A percentile compares a stretch with the other conserved stretches of the same genome.
phyloP scores from a whole-genome alignment of 2,329 filamentous ascomycete species.

The Seiridium cupressi region DNA sequence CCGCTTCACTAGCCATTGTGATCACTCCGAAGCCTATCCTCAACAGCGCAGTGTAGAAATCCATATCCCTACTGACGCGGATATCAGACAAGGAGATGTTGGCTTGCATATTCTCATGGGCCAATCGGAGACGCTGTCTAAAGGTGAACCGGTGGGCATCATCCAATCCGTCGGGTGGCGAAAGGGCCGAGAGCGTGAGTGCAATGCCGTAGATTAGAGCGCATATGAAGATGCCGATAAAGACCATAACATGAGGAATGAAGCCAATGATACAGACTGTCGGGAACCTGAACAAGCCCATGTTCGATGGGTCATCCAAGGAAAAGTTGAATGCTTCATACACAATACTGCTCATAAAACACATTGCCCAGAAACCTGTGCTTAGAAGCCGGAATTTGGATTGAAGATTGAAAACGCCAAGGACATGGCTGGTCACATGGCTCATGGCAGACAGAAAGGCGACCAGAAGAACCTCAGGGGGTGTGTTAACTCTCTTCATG shows the following conservation, averaged over 20 bases:
- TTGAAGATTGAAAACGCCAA: constrained; percentile 80
- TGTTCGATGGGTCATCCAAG: constrained; percentile 55
- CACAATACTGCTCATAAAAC: constrained; percentile 83
- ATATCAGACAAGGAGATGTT: constrained; percentile 82
- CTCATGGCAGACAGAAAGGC: constrained; percentile 87
- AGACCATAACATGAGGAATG: constrained; percentile 86
- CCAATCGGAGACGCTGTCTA: constrained; percentile 62
- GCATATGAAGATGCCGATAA: constrained; percentile 76
- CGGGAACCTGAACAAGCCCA: constrained; percentile 80
- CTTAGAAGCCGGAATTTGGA: constrained; percentile 77
- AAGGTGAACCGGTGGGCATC: constrained; percentile 38
- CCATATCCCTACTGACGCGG: constrained; percentile 80
- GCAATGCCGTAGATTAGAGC: constrained; percentile 75
- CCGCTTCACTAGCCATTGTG: constrained; percentile 91
- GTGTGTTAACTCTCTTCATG: constrained; percentile 78
- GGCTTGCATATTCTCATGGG: constrained; percentile 88
- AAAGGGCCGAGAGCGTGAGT: constrained; percentile 71
- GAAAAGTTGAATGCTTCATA: constrained; percentile 70
- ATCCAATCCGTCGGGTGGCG: constrained; percentile 49
- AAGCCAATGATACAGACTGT: constrained; percentile 95
- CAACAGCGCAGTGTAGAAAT: constrained; percentile 90
- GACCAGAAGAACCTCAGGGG: constrained; percentile 84
- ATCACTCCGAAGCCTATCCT: constrained; percentile 85
- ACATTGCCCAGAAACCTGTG: constrained; percentile 85
- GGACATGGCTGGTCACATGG: constrained; percentile 78